These are phyloP conservation scores for Tylopilus subfusipes DNA, from an alignment of 768 basidiomycete species.

Conservation along the genomic window DNA sequence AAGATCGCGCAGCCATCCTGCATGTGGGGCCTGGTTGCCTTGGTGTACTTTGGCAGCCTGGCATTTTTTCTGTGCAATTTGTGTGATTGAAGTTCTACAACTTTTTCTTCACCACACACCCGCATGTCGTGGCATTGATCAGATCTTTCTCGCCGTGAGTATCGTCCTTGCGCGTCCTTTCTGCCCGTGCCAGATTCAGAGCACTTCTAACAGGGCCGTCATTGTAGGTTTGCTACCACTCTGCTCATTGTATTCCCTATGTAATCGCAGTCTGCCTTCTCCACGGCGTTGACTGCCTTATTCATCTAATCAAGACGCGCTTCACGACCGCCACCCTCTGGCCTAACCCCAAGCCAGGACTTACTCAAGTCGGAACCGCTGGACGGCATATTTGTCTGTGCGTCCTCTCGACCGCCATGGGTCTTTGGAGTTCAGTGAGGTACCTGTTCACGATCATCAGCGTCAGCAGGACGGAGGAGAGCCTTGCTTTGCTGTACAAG, in stretches of 20 bases:
- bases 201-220: neutral
- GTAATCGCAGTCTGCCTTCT: conserved; percentile 46
- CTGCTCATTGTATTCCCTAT: conserved; percentile 48
- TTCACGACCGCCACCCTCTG: conserved; percentile 55
- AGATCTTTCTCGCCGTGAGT: conserved; percentile 55
- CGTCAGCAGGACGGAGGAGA: conserved; percentile 51
- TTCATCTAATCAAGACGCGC: conserved; percentile 66
- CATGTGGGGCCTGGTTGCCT: conserved; percentile 51
- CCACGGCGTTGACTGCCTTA: conserved; percentile 56
- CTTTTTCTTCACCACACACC: conserved; percentile 61
- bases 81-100: conserved; percentile 60
- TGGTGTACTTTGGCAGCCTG: conserved; percentile 49
- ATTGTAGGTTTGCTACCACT: conserved; percentile 49
- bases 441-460: conserved; percentile 78
- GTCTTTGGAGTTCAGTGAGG: conserved; percentile 53
- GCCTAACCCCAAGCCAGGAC: conserved; percentile 57
- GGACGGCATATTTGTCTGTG: conserved; percentile 81
- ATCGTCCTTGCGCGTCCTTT: too few species aligned
- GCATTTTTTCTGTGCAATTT: conserved; percentile 57
- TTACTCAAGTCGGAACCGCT: conserved; percentile 66
- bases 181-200: neutral
- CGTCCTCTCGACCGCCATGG: conserved; percentile 53
- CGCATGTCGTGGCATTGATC: conserved; percentile 54
- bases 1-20: conserved; percentile 34
- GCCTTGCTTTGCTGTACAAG: conserved; percentile 67